Evolutionary conservation across 2,329 filamentous ascomycete species (phyloP).

Genomic region (Leptosphaerulina australis): DNA sequence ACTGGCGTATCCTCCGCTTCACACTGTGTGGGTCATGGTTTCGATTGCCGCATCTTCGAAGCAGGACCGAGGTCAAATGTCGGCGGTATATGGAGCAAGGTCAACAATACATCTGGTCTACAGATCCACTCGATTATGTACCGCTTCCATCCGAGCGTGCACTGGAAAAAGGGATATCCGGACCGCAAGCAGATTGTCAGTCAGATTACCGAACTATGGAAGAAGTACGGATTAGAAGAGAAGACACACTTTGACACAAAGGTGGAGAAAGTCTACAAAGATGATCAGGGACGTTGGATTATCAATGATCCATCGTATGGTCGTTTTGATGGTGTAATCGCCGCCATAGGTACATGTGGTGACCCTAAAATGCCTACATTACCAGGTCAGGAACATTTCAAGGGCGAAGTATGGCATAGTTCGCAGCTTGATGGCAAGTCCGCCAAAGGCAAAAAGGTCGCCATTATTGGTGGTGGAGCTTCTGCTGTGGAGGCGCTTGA

Average conservation of each 20-base stretch:
- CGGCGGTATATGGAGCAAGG: conserved; percentile 81
- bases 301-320: conserved; percentile 75
- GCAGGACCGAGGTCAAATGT: conserved; percentile 68
- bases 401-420: conserved; percentile 75
- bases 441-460: conserved; percentile 75
- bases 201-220: conserved; percentile 75
- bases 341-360: conserved; percentile 80
- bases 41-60: conserved; percentile 81
- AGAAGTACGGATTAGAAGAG: conserved; percentile 72
- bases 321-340: conserved; percentile 78
- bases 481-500: conserved; percentile 83
- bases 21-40: conserved; percentile 84
- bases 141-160: conserved; percentile 80
- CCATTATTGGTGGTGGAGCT: conserved; percentile 79
- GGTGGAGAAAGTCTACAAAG: conserved; percentile 72
- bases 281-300: conserved; percentile 73
- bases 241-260: conserved; percentile 74
- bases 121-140: conserved; percentile 90
- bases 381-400: conserved; percentile 72
- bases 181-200: conserved; percentile 74
- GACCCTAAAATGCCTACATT: conserved; percentile 75
- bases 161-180: conserved; percentile 78
- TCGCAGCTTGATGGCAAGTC: conserved; percentile 74
- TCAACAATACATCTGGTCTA: conserved; percentile 81
- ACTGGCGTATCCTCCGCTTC: conserved; percentile 79